Evolutionary conservation across 108 stramenopile genomes (phyloP), one percentile per base, ranked within the genome.

Genomic region (Chaetoceros tenuissimus): DNA sequence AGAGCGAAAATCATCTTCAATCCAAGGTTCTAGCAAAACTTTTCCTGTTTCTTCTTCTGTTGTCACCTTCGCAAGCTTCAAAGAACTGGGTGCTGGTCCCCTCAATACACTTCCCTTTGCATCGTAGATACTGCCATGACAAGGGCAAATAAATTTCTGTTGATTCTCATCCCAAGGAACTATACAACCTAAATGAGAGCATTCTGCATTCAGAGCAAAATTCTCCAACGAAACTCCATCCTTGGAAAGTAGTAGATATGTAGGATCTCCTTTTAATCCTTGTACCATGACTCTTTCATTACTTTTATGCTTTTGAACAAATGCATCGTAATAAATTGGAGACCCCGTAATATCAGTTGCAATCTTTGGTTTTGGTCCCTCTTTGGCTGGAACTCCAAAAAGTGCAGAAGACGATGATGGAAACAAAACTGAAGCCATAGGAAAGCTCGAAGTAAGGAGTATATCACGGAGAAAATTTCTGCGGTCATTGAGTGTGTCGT

Each of bases 121-220:
- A 46, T 57, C 57, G 63, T 70, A 70, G 34, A 51, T 34, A 16
- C 57, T 59, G 1, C 63, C 69, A 49, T 70, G 69, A 49, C 69
- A 70, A n/a, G 69, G 69, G 31, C 69, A 70, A 21, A 51, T 40
- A 45, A 70, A 70, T 25, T 63, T 63, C 25, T 70, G 40, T 16
- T 48, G 10, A 18, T 30, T 22, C 24, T 34, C 49, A 50, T 49
- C 26, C 60, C 60, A 68, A 29, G 67, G 67, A 0, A 70, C 69
- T 18, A 70, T 17, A 50, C 69, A 70, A n/a, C 69, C 69, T 16
- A 70, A 57, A 43, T 70, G 69, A 8, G 69, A 58, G 28, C 69
- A 70, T 21, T 45, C 44, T 13, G 63, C 63, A 47, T 70, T 63
- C 48, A 70, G 21, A 17, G 49, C 69, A 57, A 51, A 70, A n/a